Evolutionary conservation across 1,139 yeast species (phyloP).

Genomic region (Blastobotrys elegans): DNA sequence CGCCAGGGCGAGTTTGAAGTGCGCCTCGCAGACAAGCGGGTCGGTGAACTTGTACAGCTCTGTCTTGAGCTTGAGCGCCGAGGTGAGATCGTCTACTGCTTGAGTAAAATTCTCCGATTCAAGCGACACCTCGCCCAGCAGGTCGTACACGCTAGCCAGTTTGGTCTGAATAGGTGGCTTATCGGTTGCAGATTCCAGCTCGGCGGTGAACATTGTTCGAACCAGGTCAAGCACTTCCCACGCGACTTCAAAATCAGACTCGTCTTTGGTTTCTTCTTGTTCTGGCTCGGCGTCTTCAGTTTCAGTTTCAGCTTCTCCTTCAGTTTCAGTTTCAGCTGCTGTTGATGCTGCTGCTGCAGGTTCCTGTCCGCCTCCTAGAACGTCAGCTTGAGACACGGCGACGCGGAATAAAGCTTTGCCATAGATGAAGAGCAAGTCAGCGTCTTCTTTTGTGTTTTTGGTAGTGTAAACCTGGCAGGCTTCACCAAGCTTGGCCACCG

Average conservation of each 20-base stretch:
- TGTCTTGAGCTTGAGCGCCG: constrained; percentile 52
- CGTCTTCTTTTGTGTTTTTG: constrained; percentile 54
- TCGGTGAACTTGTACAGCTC: constrained; percentile 51
- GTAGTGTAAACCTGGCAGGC: constrained; percentile 60
- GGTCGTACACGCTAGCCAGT: constrained; percentile 70
- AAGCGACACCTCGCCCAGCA: constrained; percentile 82
- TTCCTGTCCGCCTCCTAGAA: constrained; percentile 56
- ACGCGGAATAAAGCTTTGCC: constrained; percentile 77
- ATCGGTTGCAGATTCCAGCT: constrained; percentile 37
- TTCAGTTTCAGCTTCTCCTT: constrained; percentile 44
- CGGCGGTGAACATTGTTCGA: constrained; percentile 54
- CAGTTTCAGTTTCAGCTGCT: constrained; percentile 28
- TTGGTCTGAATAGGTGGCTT: constrained; percentile 43
- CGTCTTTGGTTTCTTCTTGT: constrained; percentile 42
- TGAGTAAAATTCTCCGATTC: constrained; percentile 79
- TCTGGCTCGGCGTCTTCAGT: constrained; percentile 32
- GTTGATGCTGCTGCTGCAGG: constrained; percentile 27
- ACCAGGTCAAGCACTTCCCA: constrained; percentile 83
- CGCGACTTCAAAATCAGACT: constrained; percentile 76
- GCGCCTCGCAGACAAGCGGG: constrained; percentile 68
- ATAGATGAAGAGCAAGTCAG: constrained; percentile 66
- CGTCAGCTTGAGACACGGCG: constrained; percentile 71
- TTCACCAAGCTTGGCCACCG: constrained; percentile 67
- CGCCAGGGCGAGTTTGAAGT: constrained; percentile 77
- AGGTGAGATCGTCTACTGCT: constrained; percentile 61